Conservation (phyloP, 2,329 filamentous ascomycete genomes). For the Nigrograna mackinnonii region DNA sequence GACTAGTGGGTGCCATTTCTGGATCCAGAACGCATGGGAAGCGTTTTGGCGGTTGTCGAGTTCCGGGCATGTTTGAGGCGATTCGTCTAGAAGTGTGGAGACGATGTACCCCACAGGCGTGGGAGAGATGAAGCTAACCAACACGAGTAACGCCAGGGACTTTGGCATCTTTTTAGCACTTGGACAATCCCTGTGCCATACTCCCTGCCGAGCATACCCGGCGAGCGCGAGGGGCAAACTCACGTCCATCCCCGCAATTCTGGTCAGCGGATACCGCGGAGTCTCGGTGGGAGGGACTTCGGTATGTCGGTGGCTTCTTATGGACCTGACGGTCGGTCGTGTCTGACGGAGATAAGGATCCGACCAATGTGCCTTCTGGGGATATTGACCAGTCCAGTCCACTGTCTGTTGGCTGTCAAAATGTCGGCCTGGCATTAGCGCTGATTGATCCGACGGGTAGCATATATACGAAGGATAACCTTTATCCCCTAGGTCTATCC, state of each 20-base stretch:
- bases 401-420: too few species aligned
- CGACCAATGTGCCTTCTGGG: too few species aligned
- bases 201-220: constrained; percentile 25
- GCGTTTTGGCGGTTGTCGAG: constrained; percentile 17
- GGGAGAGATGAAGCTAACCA: constrained; percentile 5
- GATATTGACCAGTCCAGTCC: too few species aligned
- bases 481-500: too few species aligned
- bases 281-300: constrained; percentile 8
- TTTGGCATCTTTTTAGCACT: constrained; percentile 6
- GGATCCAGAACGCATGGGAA: constrained; percentile 6
- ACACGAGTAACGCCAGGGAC: constrained; percentile 1
- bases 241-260: constrained; percentile 7
- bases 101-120: constrained; percentile 17
- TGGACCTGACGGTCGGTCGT: too few species aligned
- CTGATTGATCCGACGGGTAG: too few species aligned
- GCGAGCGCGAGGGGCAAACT: constrained; percentile 11
- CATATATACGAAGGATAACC: too few species aligned
- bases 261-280: constrained; percentile 7
- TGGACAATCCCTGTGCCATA: too few species aligned
- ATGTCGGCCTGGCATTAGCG: too few species aligned
- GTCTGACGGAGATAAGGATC: too few species aligned
- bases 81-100: constrained; percentile 8
- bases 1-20: neutral
- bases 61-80: constrained; percentile 11
- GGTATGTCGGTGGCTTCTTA: constrained; percentile 13